Evolutionary conservation across 2,329 filamentous ascomycete species (phyloP).

Genomic region (Monilinia aucupariae): DNA sequence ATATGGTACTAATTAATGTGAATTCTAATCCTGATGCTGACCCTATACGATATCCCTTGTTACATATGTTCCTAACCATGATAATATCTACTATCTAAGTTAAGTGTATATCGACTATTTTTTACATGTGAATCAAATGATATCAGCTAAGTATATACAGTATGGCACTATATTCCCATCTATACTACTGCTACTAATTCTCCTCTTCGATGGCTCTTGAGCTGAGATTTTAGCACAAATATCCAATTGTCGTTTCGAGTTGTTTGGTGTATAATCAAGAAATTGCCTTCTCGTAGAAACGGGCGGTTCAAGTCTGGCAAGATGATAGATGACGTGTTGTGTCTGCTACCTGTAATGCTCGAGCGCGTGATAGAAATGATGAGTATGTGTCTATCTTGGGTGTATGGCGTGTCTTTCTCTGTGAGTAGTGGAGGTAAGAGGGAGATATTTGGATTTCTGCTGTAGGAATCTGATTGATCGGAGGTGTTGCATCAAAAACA

Average conservation of each 20-base stretch:
- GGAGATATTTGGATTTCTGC: neutral
- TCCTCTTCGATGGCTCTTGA: too few relatives aligned
- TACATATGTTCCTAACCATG: too few relatives aligned
- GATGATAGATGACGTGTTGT: neutral
- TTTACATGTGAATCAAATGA: too few relatives aligned
- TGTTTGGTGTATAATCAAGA: neutral
- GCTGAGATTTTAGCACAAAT: neutral
- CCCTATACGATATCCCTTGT: too few relatives aligned
- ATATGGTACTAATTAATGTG: too few relatives aligned
- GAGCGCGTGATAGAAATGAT: neutral
- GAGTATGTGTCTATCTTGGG: neutral
- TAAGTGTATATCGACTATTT: too few relatives aligned
- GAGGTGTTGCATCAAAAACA: neutral
- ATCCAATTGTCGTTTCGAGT: neutral
- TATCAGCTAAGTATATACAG: too few relatives aligned
- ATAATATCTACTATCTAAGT: too few relatives aligned
- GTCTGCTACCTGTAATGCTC: neutral
- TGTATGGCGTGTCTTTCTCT: neutral
- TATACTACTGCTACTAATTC: too few relatives aligned
- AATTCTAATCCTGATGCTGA: too few relatives aligned
- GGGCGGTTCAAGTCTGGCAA: neutral
- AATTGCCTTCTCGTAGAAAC: neutral
- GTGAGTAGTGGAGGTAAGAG: neutral
- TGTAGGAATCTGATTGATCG: neutral
- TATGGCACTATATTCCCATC: too few relatives aligned